These are phyloP conservation scores for Acanthamoeba lenticulata DNA, from an alignment of 208 protist species.

Conservation along the genomic window DNA sequence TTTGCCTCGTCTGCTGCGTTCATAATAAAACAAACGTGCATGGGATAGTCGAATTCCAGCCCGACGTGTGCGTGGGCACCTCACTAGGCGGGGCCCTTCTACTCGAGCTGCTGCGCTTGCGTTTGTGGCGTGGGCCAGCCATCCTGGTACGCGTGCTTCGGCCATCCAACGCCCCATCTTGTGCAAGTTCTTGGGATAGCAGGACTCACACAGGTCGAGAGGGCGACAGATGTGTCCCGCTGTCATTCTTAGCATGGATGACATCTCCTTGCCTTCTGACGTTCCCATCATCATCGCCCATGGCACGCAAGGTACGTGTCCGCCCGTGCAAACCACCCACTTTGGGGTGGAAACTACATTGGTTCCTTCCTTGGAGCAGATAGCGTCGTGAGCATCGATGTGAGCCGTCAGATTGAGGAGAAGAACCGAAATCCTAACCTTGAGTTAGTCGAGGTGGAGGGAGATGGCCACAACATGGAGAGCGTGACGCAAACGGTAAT, in stretches of 20 bases:
- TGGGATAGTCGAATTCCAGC: neutral
- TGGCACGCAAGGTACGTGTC: neutral
- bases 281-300: conserved; percentile 2
- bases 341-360: too few species aligned
- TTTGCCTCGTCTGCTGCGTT: neutral
- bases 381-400: neutral
- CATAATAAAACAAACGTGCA: neutral
- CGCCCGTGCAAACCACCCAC: neutral
- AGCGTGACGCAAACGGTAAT: neutral
- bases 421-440: neutral
- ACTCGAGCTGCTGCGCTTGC: neutral
- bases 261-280: neutral
- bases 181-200: too few species aligned
- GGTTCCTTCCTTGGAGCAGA: too few species aligned
- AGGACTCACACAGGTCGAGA: neutral
- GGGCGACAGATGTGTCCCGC: neutral
- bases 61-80: conserved; percentile 5
- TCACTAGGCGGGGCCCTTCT: neutral
- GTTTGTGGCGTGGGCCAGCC: neutral
- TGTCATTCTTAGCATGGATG: neutral
- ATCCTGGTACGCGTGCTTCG: neutral
- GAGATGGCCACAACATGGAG: conserved; percentile 31
- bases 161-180: too few species aligned
- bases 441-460: neutral
- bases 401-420: neutral